phyloP scores from a whole-genome alignment of 768 basidiomycete species.

The Xerocomellus intermedius region DNA sequence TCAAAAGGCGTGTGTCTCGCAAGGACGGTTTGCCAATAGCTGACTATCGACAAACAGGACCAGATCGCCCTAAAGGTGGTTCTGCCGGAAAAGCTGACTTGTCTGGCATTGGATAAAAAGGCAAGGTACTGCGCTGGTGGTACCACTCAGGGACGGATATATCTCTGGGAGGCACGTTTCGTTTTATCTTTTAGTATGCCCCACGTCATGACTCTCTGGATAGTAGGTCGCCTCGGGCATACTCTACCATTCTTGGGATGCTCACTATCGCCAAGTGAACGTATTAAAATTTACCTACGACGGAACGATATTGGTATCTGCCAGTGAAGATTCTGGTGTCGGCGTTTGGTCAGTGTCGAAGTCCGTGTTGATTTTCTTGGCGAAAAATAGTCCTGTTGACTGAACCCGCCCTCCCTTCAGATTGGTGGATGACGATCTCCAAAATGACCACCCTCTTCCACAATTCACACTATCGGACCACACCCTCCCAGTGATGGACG shows the following conservation, averaged over 20 bases:
- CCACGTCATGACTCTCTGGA: slow-evolving; percentile 18
- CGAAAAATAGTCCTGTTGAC: slow-evolving; percentile 11
- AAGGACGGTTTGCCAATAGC: neutral
- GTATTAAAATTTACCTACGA: slow-evolving; percentile 83
- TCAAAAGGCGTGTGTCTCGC: slow-evolving; percentile 66
- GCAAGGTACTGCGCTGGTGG: slow-evolving; percentile 87
- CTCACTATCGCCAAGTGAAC: slow-evolving; percentile 89
- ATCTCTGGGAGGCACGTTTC: slow-evolving; percentile 88
- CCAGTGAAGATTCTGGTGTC: slow-evolving; percentile 87
- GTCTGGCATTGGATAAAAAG: slow-evolving; percentile 68
- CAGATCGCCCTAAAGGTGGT: slow-evolving; percentile 85
- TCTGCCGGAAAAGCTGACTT: slow-evolving; percentile 85
- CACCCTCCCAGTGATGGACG: slow-evolving; percentile 83
- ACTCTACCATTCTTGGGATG: slow-evolving; percentile 88
- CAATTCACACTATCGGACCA: slow-evolving; percentile 86
- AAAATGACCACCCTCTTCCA: slow-evolving; percentile 72
- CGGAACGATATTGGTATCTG: slow-evolving; percentile 76
- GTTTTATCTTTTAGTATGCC: neutral
- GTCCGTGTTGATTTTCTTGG: slow-evolving; percentile 43
- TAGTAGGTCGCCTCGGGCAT: slow-evolving; percentile 89
- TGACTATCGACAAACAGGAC: slow-evolving; percentile 52
- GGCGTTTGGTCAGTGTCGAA: slow-evolving; percentile 88
- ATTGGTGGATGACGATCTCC: slow-evolving; percentile 71
- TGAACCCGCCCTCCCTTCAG: slow-evolving; percentile 37
- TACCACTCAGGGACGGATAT: slow-evolving; percentile 83